Evolutionary conservation across 208 protist species (phyloP).

Genomic region (Crithidia bombi): DNA sequence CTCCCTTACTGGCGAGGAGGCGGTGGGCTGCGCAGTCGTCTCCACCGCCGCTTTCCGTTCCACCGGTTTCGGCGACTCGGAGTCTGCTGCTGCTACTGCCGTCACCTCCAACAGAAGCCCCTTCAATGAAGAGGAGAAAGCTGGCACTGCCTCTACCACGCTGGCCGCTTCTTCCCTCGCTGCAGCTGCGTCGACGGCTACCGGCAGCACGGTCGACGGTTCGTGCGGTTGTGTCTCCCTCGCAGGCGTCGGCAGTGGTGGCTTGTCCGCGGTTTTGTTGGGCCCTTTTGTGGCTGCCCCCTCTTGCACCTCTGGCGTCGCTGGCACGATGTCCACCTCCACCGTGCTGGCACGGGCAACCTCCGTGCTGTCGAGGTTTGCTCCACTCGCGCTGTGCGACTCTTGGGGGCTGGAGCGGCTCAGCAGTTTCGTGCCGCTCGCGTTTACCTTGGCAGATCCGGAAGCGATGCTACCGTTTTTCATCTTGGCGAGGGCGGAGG

Average conservation of each 20-base stretch:
- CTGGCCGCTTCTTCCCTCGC: background rate
- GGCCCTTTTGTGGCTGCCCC: background rate
- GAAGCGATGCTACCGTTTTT: slow-evolving; percentile 1
- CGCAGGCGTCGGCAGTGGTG: background rate
- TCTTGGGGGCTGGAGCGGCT: background rate
- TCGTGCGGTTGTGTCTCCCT: too few species aligned
- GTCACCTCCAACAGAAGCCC: too few species aligned
- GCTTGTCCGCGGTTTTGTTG: background rate
- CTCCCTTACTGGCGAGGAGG: too few species aligned
- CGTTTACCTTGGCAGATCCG: background rate
- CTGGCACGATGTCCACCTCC: background rate
- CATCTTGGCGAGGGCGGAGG: background rate
- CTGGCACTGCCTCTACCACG: too few species aligned
- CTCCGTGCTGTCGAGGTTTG: background rate
- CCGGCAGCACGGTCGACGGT: too few species aligned
- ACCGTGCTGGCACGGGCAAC: background rate
- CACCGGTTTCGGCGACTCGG: too few species aligned
- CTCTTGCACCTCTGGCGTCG: background rate
- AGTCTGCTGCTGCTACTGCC: too few species aligned
- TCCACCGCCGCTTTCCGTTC: too few species aligned
- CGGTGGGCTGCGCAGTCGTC: too few species aligned
- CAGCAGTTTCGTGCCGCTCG: slow-evolving; percentile 1
- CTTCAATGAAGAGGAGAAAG: too few species aligned
- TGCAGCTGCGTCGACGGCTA: background rate
- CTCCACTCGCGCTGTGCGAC: background rate